Evolutionary conservation across 768 basidiomycete genomes (phyloP).

Genomic region (Leccinum rimulosum): DNA sequence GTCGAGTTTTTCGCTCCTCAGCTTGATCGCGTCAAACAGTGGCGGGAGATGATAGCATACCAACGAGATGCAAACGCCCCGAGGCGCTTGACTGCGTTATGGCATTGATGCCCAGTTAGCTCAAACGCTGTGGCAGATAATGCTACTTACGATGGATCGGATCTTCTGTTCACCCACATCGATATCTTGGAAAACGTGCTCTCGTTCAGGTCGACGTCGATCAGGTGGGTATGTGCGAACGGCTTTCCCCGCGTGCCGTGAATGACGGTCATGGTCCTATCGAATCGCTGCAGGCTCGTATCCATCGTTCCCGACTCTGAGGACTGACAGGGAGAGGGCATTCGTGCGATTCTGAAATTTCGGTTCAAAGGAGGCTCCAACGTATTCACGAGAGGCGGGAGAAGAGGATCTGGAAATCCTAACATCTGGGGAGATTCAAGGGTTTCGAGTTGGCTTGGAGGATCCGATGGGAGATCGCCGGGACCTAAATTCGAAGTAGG

Average conservation of each 20-base stretch:
- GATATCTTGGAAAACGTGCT: constrained; percentile 26
- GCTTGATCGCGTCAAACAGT: constrained; percentile 16
- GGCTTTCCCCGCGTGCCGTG: constrained; percentile 18
- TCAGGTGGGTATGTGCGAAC: constrained; percentile 16
- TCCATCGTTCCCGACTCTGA: neutral
- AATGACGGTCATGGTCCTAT: constrained; percentile 20
- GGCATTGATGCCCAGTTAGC: neutral
- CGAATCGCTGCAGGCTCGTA: constrained; percentile 8
- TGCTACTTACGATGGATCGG: constrained; percentile 30
- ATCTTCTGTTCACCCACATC: constrained; percentile 38
- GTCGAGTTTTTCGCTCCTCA: constrained; percentile 12
- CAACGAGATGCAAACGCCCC: constrained; percentile 44
- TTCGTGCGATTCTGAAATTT: constrained; percentile 14
- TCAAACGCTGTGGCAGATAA: neutral
- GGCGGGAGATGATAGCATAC: constrained; percentile 40
- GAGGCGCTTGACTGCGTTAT: constrained; percentile 30
- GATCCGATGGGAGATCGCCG: neutral
- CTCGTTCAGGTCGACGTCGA: constrained; percentile 32
- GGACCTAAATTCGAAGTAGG: neutral
- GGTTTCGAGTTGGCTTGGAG: neutral
- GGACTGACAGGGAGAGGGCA: neutral
- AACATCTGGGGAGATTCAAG: neutral
- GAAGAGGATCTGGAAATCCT: constrained; percentile 1
- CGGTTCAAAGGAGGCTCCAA: constrained; percentile 18
- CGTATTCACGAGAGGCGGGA: constrained; percentile 12